Evolutionary conservation across 441 rosid species (phyloP), one percentile per base, ranked within the genome.

Genomic region (Erodium moschatum): DNA sequence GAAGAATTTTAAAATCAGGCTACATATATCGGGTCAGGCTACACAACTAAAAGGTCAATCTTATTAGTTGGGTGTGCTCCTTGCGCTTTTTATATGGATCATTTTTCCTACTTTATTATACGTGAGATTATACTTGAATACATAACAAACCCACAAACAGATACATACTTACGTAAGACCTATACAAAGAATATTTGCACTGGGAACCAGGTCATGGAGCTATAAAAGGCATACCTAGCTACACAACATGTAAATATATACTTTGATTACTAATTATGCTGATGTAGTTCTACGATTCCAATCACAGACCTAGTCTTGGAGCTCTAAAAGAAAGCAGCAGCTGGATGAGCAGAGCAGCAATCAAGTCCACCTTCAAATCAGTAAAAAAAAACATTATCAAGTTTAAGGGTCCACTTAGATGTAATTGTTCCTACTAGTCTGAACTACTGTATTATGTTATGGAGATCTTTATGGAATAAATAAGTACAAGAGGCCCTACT

Each of bases 281-380:
- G 70, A 76, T 69, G 44, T 50, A 52, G n/a, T 68, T 63, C 1
- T 66, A 48, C 48, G 38, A 24, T 74, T 72, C 64, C 68, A 40
- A 68, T 62, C 70, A 85, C 65, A 88, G 95, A 88, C 75, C 82
- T 86, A 62, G 95, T 88, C 69, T 72, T 88, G 88, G 95, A 88
- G 88, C 91, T 86, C 72, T 86, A 73, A 77, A 77, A 68, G 75
- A 64, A 10, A 64, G 66, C 27, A 58, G 18, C 63, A 58, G 18
- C 63, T 5, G 27, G 27, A 58, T 66, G 52, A 71, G 76, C 46
- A 62, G 70, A 61, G 76, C 54, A 56, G 69, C 65, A 73, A 40
- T 65, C 21, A 33, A 72, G 50, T 35, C 62, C 12, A 42, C 48
- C 12, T 42, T 11, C 13, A 8, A 42, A 42, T 42, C 15, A 69